These are phyloP conservation scores for Pythium biforme DNA, from an alignment of 352 stramenopile genomes.

Conservation along the genomic window DNA sequence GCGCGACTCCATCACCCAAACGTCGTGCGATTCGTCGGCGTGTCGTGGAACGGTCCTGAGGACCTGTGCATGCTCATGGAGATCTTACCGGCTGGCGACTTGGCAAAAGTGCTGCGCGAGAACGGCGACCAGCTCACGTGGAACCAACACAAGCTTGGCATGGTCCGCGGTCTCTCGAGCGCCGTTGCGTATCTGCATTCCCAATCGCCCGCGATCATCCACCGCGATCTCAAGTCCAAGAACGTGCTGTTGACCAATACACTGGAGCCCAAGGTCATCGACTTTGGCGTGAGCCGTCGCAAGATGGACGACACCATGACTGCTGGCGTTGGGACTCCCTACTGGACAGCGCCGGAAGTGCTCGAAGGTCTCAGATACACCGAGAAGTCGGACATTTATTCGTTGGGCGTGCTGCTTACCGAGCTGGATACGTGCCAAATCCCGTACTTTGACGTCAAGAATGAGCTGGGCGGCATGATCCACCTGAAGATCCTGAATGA, in stretches of 20 bases:
- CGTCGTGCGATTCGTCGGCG: constrained; percentile 23
- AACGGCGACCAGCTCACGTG: not conserved
- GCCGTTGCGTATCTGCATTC: constrained; percentile 15
- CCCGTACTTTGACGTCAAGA: constrained; percentile 20
- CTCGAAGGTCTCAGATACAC: constrained; percentile 6
- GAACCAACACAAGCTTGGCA: not conserved
- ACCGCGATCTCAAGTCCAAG: not conserved
- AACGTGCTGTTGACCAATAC: not conserved
- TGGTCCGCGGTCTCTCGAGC: not conserved
- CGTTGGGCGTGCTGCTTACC: constrained; percentile 29
- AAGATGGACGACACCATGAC: constrained; percentile 12
- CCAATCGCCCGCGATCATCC: constrained; percentile 7
- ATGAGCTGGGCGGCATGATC: not conserved
- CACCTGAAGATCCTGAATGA: constrained; percentile 16
- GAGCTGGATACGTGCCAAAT: constrained; percentile 28
- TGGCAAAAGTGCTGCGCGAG: not conserved
- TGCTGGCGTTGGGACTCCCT: not conserved
- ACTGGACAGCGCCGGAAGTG: constrained; percentile 19
- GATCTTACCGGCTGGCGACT: constrained; percentile 10
- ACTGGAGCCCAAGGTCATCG: constrained; percentile 3
- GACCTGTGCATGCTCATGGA: constrained; percentile 19
- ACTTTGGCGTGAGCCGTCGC: constrained; percentile 14
- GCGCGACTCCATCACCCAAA: constrained; percentile 22
- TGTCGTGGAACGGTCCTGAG: constrained; percentile 18
- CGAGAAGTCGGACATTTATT: constrained; percentile 21